Evolutionary conservation across 495 filamentous ascomycete species (phyloP).

Genomic region (Aspergillus taichungensis): DNA sequence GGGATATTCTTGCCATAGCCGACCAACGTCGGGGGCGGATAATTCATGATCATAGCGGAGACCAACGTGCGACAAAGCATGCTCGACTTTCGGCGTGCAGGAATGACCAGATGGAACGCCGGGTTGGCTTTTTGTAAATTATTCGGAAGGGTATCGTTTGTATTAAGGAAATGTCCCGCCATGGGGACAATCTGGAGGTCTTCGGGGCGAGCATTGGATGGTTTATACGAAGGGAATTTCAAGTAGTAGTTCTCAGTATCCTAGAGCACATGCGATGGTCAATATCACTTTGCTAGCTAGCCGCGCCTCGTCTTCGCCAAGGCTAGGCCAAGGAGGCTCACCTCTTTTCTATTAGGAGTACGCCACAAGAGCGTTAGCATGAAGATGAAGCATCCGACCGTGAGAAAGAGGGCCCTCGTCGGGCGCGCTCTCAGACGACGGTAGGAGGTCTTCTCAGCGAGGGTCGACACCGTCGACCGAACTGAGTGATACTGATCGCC

Average conservation of each 20-base stretch:
- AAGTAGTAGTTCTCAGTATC: constrained; percentile 24
- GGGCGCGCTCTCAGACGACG: constrained; percentile 26
- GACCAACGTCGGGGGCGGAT: constrained; percentile 51
- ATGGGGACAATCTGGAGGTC: constrained; percentile 24
- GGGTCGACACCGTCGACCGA: constrained; percentile 16
- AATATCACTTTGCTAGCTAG: not conserved
- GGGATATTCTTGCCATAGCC: constrained; percentile 30
- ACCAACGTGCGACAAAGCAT: constrained; percentile 52
- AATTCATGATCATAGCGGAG: constrained; percentile 52
- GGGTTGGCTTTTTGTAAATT: constrained; percentile 39
- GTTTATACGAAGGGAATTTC: constrained; percentile 29
- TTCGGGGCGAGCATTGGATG: constrained; percentile 27
- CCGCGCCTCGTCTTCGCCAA: constrained; percentile 4
- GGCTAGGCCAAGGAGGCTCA: not conserved
- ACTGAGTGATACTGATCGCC: constrained; percentile 20
- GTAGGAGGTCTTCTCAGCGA: constrained; percentile 20
- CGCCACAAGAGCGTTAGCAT: constrained; percentile 16
- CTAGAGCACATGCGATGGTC: constrained; percentile 1
- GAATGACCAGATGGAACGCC: constrained; percentile 54
- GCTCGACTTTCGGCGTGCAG: constrained; percentile 38
- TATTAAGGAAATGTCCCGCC: constrained; percentile 8
- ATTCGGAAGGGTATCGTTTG: constrained; percentile 23
- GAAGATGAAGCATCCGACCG: constrained; percentile 18
- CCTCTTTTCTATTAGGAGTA: constrained; percentile 16
- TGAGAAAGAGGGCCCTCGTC: constrained; percentile 16